Conservation (phyloP, 2,329 filamentous ascomycete species). For the Sclerotinia nivalis region DNA sequence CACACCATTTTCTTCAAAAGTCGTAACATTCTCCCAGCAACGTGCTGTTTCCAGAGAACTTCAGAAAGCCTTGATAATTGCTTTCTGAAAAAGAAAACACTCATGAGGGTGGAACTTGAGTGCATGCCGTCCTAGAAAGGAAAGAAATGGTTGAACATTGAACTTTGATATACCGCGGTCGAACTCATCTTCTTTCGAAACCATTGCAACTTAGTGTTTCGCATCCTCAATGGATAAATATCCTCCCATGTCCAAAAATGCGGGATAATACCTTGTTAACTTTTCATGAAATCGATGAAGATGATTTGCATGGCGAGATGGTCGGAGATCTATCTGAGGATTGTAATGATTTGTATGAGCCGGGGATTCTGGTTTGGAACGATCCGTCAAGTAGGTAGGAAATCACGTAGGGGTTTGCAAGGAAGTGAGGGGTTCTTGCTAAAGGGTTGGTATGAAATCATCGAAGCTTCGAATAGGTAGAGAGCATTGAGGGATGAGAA, state of each 20-base stretch:
- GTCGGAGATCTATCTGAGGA: conserved; percentile 48
- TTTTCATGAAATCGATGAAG: conserved; percentile 45
- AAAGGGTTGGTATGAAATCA: conserved; percentile 32
- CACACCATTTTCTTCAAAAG: too few relatives aligned
- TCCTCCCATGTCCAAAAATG: conserved; percentile 44
- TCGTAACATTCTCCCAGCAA: too few relatives aligned
- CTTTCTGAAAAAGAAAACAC: too few relatives aligned
- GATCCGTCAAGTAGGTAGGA: conserved; percentile 47
- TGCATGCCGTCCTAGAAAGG: too few relatives aligned
- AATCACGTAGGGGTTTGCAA: conserved; percentile 46
- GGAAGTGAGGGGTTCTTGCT: conserved; percentile 44
- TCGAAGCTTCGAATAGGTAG: conserved; percentile 45
- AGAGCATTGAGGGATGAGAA: conserved; percentile 41
- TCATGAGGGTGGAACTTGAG: too few relatives aligned
- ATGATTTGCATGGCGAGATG: conserved; percentile 47
- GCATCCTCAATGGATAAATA: conserved; percentile 48
- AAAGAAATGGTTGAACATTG: too few relatives aligned
- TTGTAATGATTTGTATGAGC: conserved; percentile 45
- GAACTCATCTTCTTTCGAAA: too few relatives aligned
- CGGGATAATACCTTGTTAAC: conserved; percentile 46
- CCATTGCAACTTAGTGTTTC: conserved; percentile 43
- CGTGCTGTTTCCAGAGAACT: too few relatives aligned
- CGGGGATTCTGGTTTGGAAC: conserved; percentile 48
- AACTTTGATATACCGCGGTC: too few relatives aligned
- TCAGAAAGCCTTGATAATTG: too few relatives aligned